phyloP scores from a whole-genome alignment of 1,139 yeast genomes.

The Diutina rugosa region DNA sequence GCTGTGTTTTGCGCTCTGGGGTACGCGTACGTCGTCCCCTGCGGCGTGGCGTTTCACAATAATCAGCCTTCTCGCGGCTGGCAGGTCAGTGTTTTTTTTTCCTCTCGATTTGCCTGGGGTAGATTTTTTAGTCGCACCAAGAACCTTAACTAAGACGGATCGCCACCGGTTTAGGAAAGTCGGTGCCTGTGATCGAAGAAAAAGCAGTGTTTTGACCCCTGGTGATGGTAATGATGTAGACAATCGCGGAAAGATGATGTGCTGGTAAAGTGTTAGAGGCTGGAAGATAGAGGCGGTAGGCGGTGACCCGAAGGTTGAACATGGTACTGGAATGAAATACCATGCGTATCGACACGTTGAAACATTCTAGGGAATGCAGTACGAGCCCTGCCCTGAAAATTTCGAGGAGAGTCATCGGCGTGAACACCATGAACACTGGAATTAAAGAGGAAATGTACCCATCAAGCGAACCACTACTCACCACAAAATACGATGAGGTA shows the following conservation, averaged over 20 bases:
- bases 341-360: too few species aligned
- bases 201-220: background rate
- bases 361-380: background rate
- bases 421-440: background rate
- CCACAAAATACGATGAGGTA: slow-evolving; percentile 9
- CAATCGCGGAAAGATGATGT: too few species aligned
- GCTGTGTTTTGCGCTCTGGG: too few species aligned
- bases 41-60: background rate
- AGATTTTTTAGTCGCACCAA: background rate
- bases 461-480: slow-evolving; percentile 4
- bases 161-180: background rate
- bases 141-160: background rate
- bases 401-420: background rate
- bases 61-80: background rate
- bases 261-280: too few species aligned
- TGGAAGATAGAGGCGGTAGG: too few species aligned
- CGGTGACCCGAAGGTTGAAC: too few species aligned
- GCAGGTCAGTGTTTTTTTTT: background rate
- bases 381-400: background rate
- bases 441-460: background rate
- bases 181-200: background rate
- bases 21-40: background rate
- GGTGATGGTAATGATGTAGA: too few species aligned
- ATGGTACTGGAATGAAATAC: too few species aligned
- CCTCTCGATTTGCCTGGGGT: background rate